Base-by-base conservation (phyloP, 768 basidiomycete genomes). In the Amanita rimosa region DNA sequence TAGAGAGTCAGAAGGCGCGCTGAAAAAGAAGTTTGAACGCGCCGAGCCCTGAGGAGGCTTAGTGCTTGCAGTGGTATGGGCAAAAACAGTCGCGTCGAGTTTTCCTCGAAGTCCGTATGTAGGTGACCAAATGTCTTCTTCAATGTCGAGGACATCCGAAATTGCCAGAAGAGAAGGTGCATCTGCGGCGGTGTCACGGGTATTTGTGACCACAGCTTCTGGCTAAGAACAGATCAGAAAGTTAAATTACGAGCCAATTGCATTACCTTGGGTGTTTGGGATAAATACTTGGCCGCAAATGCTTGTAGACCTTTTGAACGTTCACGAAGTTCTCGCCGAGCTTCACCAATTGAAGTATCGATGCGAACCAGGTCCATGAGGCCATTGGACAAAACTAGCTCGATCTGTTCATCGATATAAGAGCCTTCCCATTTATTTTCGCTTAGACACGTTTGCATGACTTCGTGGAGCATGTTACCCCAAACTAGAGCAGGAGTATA, bases 111-210 rank as follows among this genome's bases (percentile, higher is more conserved):
- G 70, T 1, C 96, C 96, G 57, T 89, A 95, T 2, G 79, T 84
- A 0, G 96, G 95, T 0, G 91, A 94, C 86, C 90, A 96, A 54
- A 99, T 95, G 55, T 97, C 93, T 60, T 99, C 96, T 68, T 99
- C 96, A 36, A 95, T 75, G 50, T 92, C 93, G 53, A 90, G 76
- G 4, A 96, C 64, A 24, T 81, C 69, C 4, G 77, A 69, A 42
- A 99, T 80, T 0, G 89, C 85, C 0, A 96, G 71, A 8, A 75
- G 66, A 1, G 81, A 74, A 1, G 66, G 64, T 21, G 72, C 62
- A 37, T 71, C 71, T 13, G 72, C 65, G 1, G 68, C 63, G 0
- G 57, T 57, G 13, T 81, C 70, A 7, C 86, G 76, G 1, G 81
- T 81, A 56, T 94, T 81, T 3, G 73, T 74, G 6, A 96, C 70